These are phyloP conservation scores for Asterella californica DNA, from an alignment of 225 moss, liverwort and hornwort genomes.

Conservation along the genomic window DNA sequence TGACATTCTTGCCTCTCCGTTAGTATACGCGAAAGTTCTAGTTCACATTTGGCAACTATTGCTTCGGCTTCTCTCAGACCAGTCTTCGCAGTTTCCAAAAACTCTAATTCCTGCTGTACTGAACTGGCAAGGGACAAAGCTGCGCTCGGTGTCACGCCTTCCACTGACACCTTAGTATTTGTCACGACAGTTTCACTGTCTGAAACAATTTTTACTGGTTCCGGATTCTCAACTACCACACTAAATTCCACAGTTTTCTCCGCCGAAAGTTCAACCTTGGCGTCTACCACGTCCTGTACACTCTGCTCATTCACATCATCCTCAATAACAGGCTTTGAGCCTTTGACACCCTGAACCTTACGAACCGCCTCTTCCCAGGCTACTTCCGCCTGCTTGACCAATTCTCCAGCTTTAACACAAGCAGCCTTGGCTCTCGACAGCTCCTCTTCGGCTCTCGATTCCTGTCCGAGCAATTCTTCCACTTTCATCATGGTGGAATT, in stretches of 20 bases:
- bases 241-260: constrained; percentile 30
- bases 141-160: constrained; percentile 25
- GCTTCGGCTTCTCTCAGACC: constrained; percentile 46
- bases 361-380: constrained; percentile 57
- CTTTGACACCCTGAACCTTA: constrained; percentile 45
- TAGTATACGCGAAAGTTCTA: constrained; percentile 46
- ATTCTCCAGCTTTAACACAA: constrained; percentile 45
- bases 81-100: constrained; percentile 50
- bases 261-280: constrained; percentile 27
- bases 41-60: constrained; percentile 38
- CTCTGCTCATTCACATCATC: constrained; percentile 32
- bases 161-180: constrained; percentile 24
- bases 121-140: constrained; percentile 39
- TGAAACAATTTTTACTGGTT: constrained; percentile 8
- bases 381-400: constrained; percentile 42
- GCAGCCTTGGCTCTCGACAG: constrained; percentile 51
- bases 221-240: constrained; percentile 7
- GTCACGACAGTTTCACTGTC: constrained; percentile 25
- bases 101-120: constrained; percentile 51
- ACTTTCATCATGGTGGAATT: constrained; percentile 38
- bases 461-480: constrained; percentile 39
- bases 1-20: constrained; percentile 41
- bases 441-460: constrained; percentile 52
- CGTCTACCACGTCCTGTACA: constrained; percentile 35
- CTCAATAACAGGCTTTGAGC: not conserved